Conservation (phyloP, 345 rosid species). For the Angophora floribunda region DNA sequence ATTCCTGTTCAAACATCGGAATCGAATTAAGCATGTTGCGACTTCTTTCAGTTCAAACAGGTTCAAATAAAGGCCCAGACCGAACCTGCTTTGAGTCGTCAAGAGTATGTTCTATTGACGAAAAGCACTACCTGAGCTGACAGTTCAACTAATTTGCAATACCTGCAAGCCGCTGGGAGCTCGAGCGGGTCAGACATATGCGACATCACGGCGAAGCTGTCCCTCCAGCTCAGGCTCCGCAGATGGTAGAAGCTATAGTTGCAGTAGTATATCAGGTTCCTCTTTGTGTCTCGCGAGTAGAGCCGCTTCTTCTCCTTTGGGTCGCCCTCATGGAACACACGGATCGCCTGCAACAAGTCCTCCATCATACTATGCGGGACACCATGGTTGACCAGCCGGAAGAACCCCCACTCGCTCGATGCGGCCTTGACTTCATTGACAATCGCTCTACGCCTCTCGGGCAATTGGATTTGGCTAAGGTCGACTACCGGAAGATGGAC, state of each 20-base stretch:
- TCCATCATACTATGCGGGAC: slow-evolving; percentile 1
- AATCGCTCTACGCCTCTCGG: neutral
- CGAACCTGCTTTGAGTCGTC: neutral
- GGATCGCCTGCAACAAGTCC: neutral
- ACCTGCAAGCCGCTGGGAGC: slow-evolving; percentile 10
- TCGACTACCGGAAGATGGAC: neutral
- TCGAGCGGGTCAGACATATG: slow-evolving; percentile 6
- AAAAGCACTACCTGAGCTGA: neutral
- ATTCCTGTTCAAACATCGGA: neutral
- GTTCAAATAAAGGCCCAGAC: neutral
- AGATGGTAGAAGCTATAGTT: slow-evolving; percentile 7
- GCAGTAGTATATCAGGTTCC: neutral
- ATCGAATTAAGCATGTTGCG: neutral
- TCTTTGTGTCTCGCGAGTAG: neutral
- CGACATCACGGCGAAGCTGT: neutral
- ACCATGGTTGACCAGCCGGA: slow-evolving; percentile 5
- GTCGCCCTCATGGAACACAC: neutral
- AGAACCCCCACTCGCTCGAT: slow-evolving; percentile 5
- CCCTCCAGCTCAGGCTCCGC: slow-evolving; percentile 15
- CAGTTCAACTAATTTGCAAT: neutral
- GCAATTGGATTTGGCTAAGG: neutral
- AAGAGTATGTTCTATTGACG: neutral
- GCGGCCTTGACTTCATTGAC: neutral
- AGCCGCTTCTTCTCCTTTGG: neutral
- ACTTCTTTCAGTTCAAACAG: neutral